These are phyloP conservation scores for Guadua angustifolia DNA, from an alignment of 176 grass and related monocot species.

Conservation along the genomic window DNA sequence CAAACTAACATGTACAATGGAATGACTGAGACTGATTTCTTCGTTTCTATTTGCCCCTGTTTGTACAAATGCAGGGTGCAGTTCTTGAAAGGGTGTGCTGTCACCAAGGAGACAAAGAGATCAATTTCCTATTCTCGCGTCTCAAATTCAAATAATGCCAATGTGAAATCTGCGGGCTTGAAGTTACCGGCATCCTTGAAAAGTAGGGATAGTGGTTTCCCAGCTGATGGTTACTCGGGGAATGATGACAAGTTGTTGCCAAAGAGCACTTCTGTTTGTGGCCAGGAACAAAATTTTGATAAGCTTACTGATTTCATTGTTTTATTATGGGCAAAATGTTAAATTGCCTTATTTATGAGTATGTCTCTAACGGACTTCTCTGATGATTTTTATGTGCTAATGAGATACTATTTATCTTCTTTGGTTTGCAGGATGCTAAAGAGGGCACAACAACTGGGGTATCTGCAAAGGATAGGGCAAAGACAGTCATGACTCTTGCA, in stretches of 20 bases:
- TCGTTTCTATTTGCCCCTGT: background rate
- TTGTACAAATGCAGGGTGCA: constrained; percentile 33
- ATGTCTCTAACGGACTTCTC: background rate
- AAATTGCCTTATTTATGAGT: background rate
- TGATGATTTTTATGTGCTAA: background rate
- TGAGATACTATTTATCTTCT: constrained; percentile 24
- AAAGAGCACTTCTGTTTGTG: constrained; percentile 61
- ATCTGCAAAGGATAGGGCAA: constrained; percentile 82
- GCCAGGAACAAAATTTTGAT: constrained; percentile 68
- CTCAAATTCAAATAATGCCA: constrained; percentile 43
- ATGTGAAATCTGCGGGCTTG: constrained; percentile 34
- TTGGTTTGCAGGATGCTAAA: constrained; percentile 76
- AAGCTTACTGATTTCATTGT: constrained; percentile 13
- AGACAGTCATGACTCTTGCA: constrained; percentile 73
- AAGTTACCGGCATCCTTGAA: constrained; percentile 47
- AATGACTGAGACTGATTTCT: background rate
- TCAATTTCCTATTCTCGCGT: background rate
- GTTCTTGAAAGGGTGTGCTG: constrained; percentile 28
- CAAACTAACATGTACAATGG: background rate
- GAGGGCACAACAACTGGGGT: constrained; percentile 84
- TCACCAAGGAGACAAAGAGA: constrained; percentile 39
- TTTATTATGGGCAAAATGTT: constrained; percentile 5
- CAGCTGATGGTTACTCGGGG: constrained; percentile 3
- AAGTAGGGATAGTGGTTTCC: constrained; percentile 36
- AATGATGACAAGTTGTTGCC: constrained; percentile 1